Percentiles rank a stretch among this genome's conserved stretches.
These are phyloP conservation scores for Saraca asoca DNA, from an alignment of 331 rosid genomes.

Conservation along the genomic window DNA sequence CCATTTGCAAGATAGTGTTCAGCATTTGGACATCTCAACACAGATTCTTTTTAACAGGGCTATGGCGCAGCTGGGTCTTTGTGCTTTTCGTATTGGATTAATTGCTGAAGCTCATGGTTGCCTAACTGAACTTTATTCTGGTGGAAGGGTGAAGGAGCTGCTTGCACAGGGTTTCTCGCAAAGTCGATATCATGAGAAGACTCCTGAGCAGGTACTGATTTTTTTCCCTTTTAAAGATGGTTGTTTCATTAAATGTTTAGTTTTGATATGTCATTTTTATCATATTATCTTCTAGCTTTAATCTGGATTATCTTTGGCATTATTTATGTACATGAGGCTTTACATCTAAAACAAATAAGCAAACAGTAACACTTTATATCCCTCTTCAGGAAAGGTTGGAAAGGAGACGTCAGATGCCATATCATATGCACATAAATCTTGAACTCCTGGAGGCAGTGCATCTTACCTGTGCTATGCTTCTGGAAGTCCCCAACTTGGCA, in stretches of 20 bases:
- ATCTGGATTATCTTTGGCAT: too few relatives aligned
- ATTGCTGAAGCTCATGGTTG: slow-evolving; percentile 87
- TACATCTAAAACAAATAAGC: neutral
- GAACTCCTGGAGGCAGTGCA: slow-evolving; percentile 94
- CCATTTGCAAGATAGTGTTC: slow-evolving; percentile 88
- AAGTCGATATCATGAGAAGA: slow-evolving; percentile 94
- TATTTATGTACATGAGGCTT: too few relatives aligned
- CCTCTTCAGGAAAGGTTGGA: slow-evolving; percentile 84
- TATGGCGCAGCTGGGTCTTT: slow-evolving; percentile 91
- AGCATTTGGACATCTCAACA: slow-evolving; percentile 88
- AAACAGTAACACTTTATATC: neutral
- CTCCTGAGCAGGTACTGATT: slow-evolving; percentile 88
- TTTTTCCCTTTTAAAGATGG: neutral
- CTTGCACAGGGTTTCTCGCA: slow-evolving; percentile 97
- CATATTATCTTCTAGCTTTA: neutral
- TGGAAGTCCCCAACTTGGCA: slow-evolving; percentile 95
- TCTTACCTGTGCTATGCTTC: slow-evolving; percentile 91
- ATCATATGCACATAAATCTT: slow-evolving; percentile 97
- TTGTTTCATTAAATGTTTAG: neutral
- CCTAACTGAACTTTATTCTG: slow-evolving; percentile 89
- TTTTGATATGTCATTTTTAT: neutral
- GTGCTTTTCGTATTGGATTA: slow-evolving; percentile 83
- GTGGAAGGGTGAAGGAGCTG: slow-evolving; percentile 95
- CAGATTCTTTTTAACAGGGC: slow-evolving; percentile 96
- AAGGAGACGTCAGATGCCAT: slow-evolving; percentile 98